Evolutionary conservation across 2,329 filamentous ascomycete genomes (phyloP).

Genomic region (Chrysoporthe cubensis): DNA sequence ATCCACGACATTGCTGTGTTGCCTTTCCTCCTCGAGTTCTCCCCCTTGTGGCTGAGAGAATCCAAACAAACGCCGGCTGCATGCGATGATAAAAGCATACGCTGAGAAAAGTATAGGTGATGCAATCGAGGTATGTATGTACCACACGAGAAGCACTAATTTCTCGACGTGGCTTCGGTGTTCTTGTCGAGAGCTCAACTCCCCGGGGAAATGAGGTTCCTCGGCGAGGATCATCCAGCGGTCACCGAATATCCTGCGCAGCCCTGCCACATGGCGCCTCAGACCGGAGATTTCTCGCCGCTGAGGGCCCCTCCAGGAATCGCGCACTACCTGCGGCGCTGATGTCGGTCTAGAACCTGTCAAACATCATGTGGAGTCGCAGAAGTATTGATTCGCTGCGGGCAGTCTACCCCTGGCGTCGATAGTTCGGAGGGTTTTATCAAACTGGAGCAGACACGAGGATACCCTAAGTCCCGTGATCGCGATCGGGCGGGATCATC

Average conservation of each 20-base stretch:
- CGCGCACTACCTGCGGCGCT: not conserved
- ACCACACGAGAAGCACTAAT: not conserved
- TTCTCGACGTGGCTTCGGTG: not conserved
- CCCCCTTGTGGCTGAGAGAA: not conserved
- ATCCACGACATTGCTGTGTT: not conserved
- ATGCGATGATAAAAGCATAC: conserved; percentile 6
- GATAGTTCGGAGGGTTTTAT: not conserved
- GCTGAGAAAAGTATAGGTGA: not conserved
- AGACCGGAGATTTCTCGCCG: not conserved
- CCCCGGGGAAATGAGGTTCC: not conserved
- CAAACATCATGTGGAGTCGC: not conserved
- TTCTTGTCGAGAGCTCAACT: not conserved
- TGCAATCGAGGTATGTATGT: not conserved
- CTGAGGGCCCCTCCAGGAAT: not conserved
- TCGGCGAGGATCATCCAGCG: not conserved
- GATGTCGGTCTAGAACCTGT: not conserved
- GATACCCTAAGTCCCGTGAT: not conserved
- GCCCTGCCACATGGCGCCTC: not conserved
- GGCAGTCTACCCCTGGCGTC: not conserved
- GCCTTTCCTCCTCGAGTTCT: not conserved
- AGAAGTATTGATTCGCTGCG: not conserved
- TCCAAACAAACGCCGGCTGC: conserved; percentile 6
- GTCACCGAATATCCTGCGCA: not conserved
- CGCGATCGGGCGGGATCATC: not conserved
- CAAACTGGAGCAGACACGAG: not conserved